Conservation (phyloP, 2,329 filamentous ascomycete species). For the Thermothelomyces thermophilus region DNA sequence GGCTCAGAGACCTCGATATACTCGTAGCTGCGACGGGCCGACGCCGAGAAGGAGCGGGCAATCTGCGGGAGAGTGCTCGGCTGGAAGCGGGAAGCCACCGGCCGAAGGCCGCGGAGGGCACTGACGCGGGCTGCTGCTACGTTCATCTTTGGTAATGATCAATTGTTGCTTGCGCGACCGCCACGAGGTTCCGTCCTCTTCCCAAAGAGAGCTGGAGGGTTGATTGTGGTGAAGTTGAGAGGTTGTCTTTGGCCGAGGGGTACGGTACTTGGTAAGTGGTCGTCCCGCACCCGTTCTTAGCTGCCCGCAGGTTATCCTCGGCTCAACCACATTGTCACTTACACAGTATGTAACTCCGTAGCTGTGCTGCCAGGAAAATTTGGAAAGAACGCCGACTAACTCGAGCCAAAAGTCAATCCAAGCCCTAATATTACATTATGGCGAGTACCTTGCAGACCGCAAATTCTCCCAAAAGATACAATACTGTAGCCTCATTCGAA, state of each 20-base stretch:
- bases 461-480: too few relatives aligned
- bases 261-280: neutral
- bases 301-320: constrained; percentile 25
- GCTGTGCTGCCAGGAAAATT: too few relatives aligned
- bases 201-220: neutral
- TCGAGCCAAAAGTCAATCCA: too few relatives aligned
- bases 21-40: constrained; percentile 54
- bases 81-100: constrained; percentile 55
- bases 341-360: too few relatives aligned
- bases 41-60: constrained; percentile 45
- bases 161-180: too few relatives aligned
- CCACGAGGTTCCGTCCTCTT: neutral
- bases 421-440: too few relatives aligned
- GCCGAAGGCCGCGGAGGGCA: constrained; percentile 48
- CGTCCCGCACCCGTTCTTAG: too few relatives aligned
- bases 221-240: neutral
- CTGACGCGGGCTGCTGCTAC: too few relatives aligned
- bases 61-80: constrained; percentile 49
- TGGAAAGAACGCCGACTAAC: too few relatives aligned
- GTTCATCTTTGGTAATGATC: constrained; percentile 15
- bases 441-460: too few relatives aligned
- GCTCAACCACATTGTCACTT: constrained; percentile 14
- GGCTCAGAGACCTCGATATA: constrained; percentile 76
- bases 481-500: too few relatives aligned
- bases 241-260: neutral